phyloP scores from a whole-genome alignment of 2,329 filamentous ascomycete species.

The Ophiostoma sp. region DNA sequence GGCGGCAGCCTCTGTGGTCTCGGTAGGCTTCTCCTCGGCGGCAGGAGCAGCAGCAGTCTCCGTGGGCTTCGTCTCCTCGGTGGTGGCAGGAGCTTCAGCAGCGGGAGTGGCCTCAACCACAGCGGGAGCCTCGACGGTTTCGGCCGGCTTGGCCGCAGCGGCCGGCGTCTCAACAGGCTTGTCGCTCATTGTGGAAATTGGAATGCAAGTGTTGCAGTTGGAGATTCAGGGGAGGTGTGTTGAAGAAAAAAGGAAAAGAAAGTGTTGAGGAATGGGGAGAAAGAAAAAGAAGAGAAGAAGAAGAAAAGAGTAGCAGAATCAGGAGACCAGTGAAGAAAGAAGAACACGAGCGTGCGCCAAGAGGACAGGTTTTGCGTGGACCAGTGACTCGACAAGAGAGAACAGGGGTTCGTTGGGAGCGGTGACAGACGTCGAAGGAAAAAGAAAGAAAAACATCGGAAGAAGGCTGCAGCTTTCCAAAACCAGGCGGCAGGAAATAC shows the following conservation, averaged over 20 bases:
- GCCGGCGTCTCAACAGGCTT: conserved; percentile 28
- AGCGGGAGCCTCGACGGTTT: not conserved
- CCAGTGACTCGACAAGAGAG: not conserved
- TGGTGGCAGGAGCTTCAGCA: not conserved
- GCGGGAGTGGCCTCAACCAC: not conserved
- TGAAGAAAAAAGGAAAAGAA: not conserved
- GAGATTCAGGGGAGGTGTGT: not conserved
- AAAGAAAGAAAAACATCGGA: not conserved
- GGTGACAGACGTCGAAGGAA: not conserved
- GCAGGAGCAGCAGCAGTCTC: not conserved
- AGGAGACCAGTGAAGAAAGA: not conserved
- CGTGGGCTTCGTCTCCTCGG: conserved; percentile 16
- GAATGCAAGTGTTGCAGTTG: not conserved
- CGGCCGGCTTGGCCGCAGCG: conserved; percentile 17
- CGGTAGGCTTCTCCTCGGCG: not conserved
- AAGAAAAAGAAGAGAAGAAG: not conserved
- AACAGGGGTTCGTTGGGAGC: not conserved
- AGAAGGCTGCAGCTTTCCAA: not conserved
- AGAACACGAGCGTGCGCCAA: conserved; percentile 13
- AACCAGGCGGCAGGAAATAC: not conserved
- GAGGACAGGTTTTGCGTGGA: not conserved
- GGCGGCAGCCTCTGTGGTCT: not conserved
- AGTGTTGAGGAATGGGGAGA: not conserved
- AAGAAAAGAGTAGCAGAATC: not conserved
- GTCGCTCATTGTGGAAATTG: conserved; percentile 26